Evolutionary conservation across 164 flowering plant species (phyloP).

Genomic region (Saururus chinensis): DNA sequence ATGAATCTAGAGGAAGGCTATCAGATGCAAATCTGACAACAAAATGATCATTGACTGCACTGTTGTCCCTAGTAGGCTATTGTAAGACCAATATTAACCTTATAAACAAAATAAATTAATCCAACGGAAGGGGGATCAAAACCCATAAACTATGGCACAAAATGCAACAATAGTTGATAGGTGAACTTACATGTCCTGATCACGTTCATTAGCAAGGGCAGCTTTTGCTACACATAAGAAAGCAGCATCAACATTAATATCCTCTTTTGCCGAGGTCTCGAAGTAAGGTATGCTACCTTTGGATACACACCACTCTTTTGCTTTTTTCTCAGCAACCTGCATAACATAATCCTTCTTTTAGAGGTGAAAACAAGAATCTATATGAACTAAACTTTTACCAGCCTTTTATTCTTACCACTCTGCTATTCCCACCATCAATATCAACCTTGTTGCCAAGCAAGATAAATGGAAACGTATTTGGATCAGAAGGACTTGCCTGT

Average conservation of each 20-base stretch:
- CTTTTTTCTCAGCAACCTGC: slow-evolving; percentile 96
- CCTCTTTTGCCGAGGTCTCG: slow-evolving; percentile 94
- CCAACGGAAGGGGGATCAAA: background rate
- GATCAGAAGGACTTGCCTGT: slow-evolving; percentile 83
- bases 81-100: too few relatives aligned
- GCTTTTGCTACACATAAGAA: slow-evolving; percentile 75
- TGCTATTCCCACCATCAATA: slow-evolving; percentile 90
- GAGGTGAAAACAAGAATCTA: background rate
- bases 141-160: background rate
- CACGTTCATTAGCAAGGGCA: slow-evolving; percentile 65
- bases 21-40: background rate
- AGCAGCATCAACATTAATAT: slow-evolving; percentile 81
- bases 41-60: too few relatives aligned
- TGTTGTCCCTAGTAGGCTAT: background rate
- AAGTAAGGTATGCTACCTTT: slow-evolving; percentile 89
- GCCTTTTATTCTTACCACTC: slow-evolving; percentile 55
- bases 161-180: background rate
- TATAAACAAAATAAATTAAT: background rate
- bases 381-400: background rate
- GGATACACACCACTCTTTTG: slow-evolving; percentile 88
- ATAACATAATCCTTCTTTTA: background rate
- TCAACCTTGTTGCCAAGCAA: slow-evolving; percentile 90
- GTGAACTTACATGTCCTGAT: slow-evolving; percentile 78
- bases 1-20: background rate
- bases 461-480: slow-evolving; percentile 72